phyloP scores from a whole-genome alignment of 2,329 filamentous ascomycete genomes.

The Xylariaceae sp. region DNA sequence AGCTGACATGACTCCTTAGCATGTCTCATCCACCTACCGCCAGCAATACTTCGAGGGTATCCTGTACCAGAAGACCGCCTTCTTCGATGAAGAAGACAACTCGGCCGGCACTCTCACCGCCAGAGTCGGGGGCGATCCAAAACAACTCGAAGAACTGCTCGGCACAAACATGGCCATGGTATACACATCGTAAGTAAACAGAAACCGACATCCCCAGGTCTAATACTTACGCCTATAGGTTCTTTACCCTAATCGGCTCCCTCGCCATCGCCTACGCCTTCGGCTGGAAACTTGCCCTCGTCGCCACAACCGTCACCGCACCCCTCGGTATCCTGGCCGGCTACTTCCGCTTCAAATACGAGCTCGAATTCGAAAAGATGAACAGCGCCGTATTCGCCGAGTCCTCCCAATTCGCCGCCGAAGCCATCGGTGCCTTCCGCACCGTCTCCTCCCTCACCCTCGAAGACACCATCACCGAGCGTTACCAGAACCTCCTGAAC shows the following conservation, averaged over 20 bases:
- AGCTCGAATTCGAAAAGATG: constrained; percentile 63
- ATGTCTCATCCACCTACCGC: constrained; percentile 50
- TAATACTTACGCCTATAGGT: constrained; percentile 17
- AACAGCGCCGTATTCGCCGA: constrained; percentile 63
- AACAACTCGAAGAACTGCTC: constrained; percentile 57
- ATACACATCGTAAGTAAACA: constrained; percentile 42
- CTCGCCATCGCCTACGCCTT: constrained; percentile 64
- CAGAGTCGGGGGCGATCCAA: constrained; percentile 51
- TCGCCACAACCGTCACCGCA: constrained; percentile 57
- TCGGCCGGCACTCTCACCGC: constrained; percentile 56
- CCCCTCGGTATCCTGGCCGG: constrained; percentile 45
- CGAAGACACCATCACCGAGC: constrained; percentile 57
- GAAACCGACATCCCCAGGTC: neutral
- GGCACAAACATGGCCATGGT: constrained; percentile 60
- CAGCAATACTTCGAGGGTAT: constrained; percentile 57
- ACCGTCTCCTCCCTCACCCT: constrained; percentile 67
- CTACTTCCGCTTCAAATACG: constrained; percentile 51
- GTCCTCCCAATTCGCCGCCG: constrained; percentile 69
- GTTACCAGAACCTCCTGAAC: constrained; percentile 55
- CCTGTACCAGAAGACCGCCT: constrained; percentile 53
- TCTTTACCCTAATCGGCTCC: constrained; percentile 61
- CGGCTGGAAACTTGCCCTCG: constrained; percentile 71
- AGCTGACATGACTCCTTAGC: constrained; percentile 23
- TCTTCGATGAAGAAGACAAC: constrained; percentile 57
- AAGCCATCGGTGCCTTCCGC: constrained; percentile 67